phyloP scores from a whole-genome alignment of 116 monocot species.

The Papilionanthe hybrid region DNA sequence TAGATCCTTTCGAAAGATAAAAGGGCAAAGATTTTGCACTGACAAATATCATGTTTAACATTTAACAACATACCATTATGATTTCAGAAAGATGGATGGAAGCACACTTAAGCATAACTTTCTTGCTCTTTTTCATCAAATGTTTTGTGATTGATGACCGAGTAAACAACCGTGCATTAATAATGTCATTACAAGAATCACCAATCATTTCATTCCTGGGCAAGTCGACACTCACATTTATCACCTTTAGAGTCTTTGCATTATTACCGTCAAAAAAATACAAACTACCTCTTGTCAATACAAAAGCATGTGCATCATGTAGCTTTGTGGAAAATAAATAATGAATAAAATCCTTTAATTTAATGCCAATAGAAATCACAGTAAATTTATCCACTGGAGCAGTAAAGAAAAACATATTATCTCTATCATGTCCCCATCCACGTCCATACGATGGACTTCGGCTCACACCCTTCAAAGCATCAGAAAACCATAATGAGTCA shows the following conservation, averaged over 20 bases:
- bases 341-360: constrained; percentile 1
- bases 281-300: constrained; percentile 3
- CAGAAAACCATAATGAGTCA: not conserved
- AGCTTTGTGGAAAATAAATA: not conserved
- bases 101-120: not conserved
- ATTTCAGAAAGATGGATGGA: constrained; percentile 14
- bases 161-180: not conserved
- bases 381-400: constrained; percentile 13
- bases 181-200: not conserved
- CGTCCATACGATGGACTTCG: constrained; percentile 7
- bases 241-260: not conserved
- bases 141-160: not conserved
- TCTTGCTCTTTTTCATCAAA: not conserved
- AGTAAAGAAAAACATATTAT: constrained; percentile 15
- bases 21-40: not conserved
- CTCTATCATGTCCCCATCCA: constrained; percentile 6
- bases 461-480: constrained; percentile 8
- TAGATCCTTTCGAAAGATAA: not conserved
- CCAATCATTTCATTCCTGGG: not conserved
- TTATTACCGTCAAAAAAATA: not conserved
- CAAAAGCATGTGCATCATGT: constrained; percentile 4
- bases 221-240: not conserved
- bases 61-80: constrained; percentile 11
- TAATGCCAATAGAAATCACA: constrained; percentile 15
- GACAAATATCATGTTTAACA: not conserved